A percentile compares a stretch with the other conserved stretches of the same genome.
Conservation (phyloP, 2,329 filamentous ascomycete genomes). For the Diaporthe longicolla region DNA sequence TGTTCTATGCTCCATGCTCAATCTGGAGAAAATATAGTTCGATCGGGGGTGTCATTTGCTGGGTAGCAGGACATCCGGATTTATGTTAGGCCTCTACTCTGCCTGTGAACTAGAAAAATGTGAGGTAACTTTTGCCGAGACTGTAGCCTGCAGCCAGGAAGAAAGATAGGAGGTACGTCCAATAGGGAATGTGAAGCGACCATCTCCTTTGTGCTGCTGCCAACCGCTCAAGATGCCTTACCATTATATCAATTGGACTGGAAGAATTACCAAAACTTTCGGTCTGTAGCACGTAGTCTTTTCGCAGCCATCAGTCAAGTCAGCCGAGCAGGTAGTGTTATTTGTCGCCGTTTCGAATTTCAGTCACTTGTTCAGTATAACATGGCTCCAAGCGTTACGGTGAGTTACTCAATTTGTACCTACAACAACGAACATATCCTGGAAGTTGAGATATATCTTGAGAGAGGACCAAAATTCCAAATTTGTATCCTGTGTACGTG, state of each 20-base stretch:
- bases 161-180: neutral
- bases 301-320: no score
- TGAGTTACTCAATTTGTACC: no score
- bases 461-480: no score
- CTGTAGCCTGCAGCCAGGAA: no score
- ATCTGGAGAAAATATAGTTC: neutral
- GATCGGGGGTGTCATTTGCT: neutral
- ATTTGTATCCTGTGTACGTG: no score
- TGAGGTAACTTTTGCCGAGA: neutral
- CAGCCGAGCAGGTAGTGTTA: no score
- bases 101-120: neutral
- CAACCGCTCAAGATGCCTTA: neutral
- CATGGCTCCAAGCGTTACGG: no score
- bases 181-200: neutral
- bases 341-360: no score
- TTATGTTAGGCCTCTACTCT: neutral
- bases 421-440: no score
- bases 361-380: no score
- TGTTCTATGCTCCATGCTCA: neutral
- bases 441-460: no score
- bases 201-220: slow-evolving; percentile 2
- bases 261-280: neutral
- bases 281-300: neutral
- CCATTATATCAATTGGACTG: neutral
- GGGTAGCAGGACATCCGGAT: neutral